Conservation (phyloP, 2,329 filamentous ascomycete genomes). For the Rachicladosporium sp. region DNA sequence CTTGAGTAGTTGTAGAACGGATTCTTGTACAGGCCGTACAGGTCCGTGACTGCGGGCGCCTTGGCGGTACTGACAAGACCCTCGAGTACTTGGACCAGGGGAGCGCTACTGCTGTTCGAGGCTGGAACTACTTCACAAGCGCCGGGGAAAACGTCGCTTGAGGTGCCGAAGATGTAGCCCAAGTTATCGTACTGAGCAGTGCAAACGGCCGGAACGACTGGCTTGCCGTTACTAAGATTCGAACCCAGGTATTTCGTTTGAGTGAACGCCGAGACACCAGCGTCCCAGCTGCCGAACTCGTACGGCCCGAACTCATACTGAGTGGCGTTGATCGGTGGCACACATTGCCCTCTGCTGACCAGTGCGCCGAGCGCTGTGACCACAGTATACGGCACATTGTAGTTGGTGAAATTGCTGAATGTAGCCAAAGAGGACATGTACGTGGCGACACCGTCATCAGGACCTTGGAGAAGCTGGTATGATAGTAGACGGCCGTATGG, state of each 20-base stretch:
- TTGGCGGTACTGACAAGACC: constrained; percentile 21
- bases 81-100: constrained; percentile 15
- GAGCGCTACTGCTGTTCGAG: constrained; percentile 8
- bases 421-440: constrained; percentile 24
- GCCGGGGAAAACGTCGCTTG: constrained; percentile 30
- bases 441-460: constrained; percentile 26
- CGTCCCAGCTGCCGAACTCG: constrained; percentile 55
- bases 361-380: constrained; percentile 31
- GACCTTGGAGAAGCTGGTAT: constrained; percentile 28
- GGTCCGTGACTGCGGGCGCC: constrained; percentile 20
- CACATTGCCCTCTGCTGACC: constrained; percentile 26
- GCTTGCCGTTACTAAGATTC: constrained; percentile 39
- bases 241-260: constrained; percentile 49
- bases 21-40: constrained; percentile 48
- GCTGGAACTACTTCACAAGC: constrained; percentile 11
- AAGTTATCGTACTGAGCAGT: constrained; percentile 37
- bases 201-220: constrained; percentile 29
- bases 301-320: constrained; percentile 55
- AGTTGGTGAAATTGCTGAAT: constrained; percentile 28
- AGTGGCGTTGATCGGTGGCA: constrained; percentile 39
- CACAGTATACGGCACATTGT: constrained; percentile 33
- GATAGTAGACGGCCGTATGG: constrained; percentile 29
- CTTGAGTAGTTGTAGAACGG: constrained; percentile 41
- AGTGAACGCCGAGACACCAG: constrained; percentile 47
- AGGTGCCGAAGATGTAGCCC: constrained; percentile 36